These are phyloP conservation scores for Candida mattraensis DNA, from an alignment of 805 yeast genomes.

Conservation along the genomic window DNA sequence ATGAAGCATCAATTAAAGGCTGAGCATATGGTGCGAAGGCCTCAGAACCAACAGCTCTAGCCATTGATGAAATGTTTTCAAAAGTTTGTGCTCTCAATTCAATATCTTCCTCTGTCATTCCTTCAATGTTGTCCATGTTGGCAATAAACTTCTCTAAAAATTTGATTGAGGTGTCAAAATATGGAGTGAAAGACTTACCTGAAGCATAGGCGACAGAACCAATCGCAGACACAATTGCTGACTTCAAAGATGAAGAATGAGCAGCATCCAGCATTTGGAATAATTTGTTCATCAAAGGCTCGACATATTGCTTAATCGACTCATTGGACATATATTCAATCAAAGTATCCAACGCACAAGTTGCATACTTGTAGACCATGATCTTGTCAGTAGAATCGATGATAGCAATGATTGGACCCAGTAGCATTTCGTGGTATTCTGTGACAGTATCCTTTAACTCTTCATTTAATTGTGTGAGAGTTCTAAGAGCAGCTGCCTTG, in stretches of 20 bases:
- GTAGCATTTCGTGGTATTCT: conserved; percentile 74
- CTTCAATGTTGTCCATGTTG: conserved; percentile 63
- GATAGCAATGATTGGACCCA: conserved; percentile 83
- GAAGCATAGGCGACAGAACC: conserved; percentile 97
- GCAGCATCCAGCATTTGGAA: conserved; percentile 80
- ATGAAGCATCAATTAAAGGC: conserved; percentile 86
- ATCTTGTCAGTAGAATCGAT: conserved; percentile 84
- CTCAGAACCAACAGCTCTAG: conserved; percentile 93
- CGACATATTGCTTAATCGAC: conserved; percentile 75
- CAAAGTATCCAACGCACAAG: conserved; percentile 86
- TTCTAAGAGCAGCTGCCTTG: conserved; percentile 80
- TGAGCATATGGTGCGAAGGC: conserved; percentile 82
- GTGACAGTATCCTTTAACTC: conserved; percentile 87
- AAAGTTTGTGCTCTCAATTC: conserved; percentile 90
- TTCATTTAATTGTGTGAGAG: conserved; percentile 72
- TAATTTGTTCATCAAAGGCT: conserved; percentile 86
- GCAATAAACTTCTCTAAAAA: conserved; percentile 79
- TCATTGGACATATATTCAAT: conserved; percentile 90
- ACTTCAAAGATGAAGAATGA: conserved; percentile 68
- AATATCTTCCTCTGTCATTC: conserved; percentile 82
- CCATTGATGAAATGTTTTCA: conserved; percentile 93
- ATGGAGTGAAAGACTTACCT: conserved; percentile 84
- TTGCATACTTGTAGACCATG: conserved; percentile 85
- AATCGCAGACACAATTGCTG: conserved; percentile 88
- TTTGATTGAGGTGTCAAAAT: conserved; percentile 77